Evolutionary conservation across 2,329 filamentous ascomycete genomes (phyloP), one percentile per base, ranked within the genome.

Genomic region (Monascus ruber): DNA sequence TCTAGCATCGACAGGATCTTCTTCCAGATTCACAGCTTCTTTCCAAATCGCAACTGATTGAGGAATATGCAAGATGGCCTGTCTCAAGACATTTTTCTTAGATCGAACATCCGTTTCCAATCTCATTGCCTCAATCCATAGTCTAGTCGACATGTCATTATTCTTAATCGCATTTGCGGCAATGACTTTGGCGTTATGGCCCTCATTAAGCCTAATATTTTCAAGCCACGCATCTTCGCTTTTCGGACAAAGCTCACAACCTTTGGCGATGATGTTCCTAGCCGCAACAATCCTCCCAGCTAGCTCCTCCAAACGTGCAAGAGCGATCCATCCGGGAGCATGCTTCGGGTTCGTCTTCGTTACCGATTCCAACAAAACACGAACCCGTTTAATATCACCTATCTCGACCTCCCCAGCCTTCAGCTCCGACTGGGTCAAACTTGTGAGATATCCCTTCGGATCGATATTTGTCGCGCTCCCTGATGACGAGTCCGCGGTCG

Each of bases 41-140:
- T 96, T 98, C 91, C 91, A 98, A n/a, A 98, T 74, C 33, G 85
- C 82, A 35, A 96, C 91, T 0, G 89, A 96, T 55, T 94, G 86
- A 1, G 88, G 88, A 32, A 95, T 84, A 54, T 94, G 82, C 52
- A 96, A 85, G 34, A 98, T 72, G 0, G 91, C 93, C 56, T 93
- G 85, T 40, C 88, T 77, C 28, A 95, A 79, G 5, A 98, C 91
- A 55, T 87, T 81, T 66, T 96, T 96, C 64, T 93, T 94, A 7
- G 86, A 85, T 42, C 81, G 76, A 1, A 78, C 68, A 35, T 94
- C 83, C 5, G 79, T 78, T 60, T 98, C 91, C 24, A 98, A 68
- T 47, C 86, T 85, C 79, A 95, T 95, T 1, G 91, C 93, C 58
- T 94, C 88, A 5, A 94, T 81, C 91, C 91, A 98, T 6, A 98